Percentiles rank a stretch among this genome's conserved stretches.
Conservation (phyloP, 768 basidiomycete species). For the Lactifluus piperatus region DNA sequence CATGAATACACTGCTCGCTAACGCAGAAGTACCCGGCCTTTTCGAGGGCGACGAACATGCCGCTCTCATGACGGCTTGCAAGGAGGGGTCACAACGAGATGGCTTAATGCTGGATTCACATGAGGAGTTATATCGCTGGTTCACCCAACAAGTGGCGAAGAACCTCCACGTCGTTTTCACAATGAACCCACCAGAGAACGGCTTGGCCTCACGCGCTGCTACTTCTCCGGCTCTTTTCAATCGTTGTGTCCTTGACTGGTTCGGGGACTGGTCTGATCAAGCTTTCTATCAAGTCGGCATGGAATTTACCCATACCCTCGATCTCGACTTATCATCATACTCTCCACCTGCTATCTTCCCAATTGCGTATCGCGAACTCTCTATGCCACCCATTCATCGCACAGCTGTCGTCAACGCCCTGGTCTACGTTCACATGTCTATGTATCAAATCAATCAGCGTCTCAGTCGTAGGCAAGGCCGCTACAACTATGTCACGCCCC, state of each 20-base stretch:
- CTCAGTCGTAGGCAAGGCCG: constrained; percentile 91
- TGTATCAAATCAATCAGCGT: constrained; percentile 83
- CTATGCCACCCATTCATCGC: constrained; percentile 83
- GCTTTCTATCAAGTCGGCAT: constrained; percentile 97
- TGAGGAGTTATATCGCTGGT: constrained; percentile 97
- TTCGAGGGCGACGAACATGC: constrained; percentile 99
- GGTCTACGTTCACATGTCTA: constrained; percentile 82
- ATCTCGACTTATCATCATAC: constrained; percentile 83
- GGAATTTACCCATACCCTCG: constrained; percentile 92
- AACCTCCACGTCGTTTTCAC: constrained; percentile 99
- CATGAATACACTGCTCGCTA: constrained; percentile 99
- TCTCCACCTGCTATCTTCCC: constrained; percentile 78
- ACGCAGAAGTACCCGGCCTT: constrained; percentile 99
- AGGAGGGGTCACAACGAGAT: constrained; percentile 98
- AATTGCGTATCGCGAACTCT: constrained; percentile 74
- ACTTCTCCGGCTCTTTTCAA: constrained; percentile 98
- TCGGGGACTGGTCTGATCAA: constrained; percentile 98
- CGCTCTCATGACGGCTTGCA: constrained; percentile 97
- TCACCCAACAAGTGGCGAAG: constrained; percentile 95
- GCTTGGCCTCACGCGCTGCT: constrained; percentile 89
- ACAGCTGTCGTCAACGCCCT: constrained; percentile 89
- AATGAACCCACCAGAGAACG: constrained; percentile 97
- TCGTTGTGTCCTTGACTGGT: constrained; percentile 99
- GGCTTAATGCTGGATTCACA: constrained; percentile 97
- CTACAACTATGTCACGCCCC: constrained; percentile 93